Conservation (phyloP, 2,329 filamentous ascomycete species). For the Aspergillus chevalieri region DNA sequence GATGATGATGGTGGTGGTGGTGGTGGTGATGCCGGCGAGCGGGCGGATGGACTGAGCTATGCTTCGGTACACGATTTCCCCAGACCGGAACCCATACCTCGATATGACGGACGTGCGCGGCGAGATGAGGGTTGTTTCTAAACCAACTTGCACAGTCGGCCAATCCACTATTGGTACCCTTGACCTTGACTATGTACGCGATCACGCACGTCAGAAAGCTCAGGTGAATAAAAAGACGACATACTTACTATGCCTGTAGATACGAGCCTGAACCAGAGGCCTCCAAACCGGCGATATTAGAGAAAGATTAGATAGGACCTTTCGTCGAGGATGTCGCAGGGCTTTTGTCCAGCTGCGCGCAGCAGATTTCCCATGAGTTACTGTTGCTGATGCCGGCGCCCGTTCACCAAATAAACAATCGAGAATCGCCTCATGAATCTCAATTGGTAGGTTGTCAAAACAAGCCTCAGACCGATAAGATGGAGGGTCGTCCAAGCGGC, state of each 20-base stretch:
- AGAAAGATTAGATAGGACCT: constrained; percentile 61
- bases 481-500: constrained; percentile 7
- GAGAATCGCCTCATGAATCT: constrained; percentile 66
- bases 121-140: constrained; percentile 51
- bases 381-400: constrained; percentile 55
- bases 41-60: constrained; percentile 32
- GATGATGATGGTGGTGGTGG: constrained; percentile 5
- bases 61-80: constrained; percentile 49
- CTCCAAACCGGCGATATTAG: constrained; percentile 58
- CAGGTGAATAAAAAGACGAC: background rate
- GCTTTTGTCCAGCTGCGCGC: constrained; percentile 59
- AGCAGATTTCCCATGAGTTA: constrained; percentile 47
- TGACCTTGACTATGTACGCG: constrained; percentile 55
- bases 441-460: constrained; percentile 52
- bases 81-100: constrained; percentile 74
- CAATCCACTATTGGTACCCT: constrained; percentile 61
- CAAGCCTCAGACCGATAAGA: constrained; percentile 12
- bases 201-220: background rate
- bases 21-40: constrained; percentile 15
- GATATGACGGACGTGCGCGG: constrained; percentile 62
- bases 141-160: constrained; percentile 59
- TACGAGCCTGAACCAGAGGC: constrained; percentile 60
- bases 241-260: constrained; percentile 59
- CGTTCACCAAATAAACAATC: constrained; percentile 66
- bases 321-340: constrained; percentile 60